A percentile compares a stretch with the other conserved stretches of the same genome.
phyloP scores from a whole-genome alignment of 2,329 filamentous ascomycete species.

The Fusarium sp. region DNA sequence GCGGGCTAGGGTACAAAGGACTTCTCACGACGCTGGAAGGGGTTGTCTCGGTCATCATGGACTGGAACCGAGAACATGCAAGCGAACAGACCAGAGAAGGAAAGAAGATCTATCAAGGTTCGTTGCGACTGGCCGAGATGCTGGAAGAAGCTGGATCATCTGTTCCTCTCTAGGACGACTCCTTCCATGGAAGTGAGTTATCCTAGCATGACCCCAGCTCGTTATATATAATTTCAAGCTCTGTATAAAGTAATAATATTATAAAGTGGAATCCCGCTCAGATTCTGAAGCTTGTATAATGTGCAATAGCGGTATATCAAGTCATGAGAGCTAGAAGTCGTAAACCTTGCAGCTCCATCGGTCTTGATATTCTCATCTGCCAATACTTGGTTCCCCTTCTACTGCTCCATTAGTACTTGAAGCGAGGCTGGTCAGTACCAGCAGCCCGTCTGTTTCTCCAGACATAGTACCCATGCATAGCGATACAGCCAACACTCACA shows the following conservation, averaged over 20 bases:
- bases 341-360: too few species aligned
- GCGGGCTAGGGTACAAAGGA: neutral
- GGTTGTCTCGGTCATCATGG: neutral
- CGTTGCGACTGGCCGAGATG: neutral
- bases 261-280: accelerated
- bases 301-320: neutral
- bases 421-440: conserved; percentile 20
- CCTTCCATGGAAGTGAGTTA: neutral
- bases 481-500: conserved; percentile 63
- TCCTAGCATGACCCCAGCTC: neutral
- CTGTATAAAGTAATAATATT: too few species aligned
- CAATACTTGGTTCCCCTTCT: too few species aligned
- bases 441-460: conserved; percentile 49
- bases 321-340: neutral
- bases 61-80: neutral
- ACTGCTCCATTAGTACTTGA: conserved; percentile 26
- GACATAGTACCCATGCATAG: conserved; percentile 64
- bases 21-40: neutral
- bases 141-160: neutral
- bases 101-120: neutral
- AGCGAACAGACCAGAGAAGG: neutral
- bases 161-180: neutral
- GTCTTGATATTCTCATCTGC: too few species aligned
- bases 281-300: neutral
- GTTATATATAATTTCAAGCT: neutral